Percentiles rank a stretch among this genome's conserved stretches.
phyloP scores from a whole-genome alignment of 306 rosid genomes.

The Cucurbita moschata region DNA sequence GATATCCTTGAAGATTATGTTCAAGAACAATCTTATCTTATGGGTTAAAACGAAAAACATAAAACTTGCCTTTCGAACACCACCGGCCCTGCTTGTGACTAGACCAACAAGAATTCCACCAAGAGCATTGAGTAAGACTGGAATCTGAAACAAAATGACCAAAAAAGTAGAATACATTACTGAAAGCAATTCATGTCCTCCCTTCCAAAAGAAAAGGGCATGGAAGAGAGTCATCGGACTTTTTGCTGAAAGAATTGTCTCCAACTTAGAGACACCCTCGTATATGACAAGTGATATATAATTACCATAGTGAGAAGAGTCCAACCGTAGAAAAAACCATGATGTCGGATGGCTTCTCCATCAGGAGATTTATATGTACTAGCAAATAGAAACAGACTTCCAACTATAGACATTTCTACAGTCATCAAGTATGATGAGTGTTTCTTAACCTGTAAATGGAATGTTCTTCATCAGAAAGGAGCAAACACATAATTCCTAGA shows the following conservation, averaged over 20 bases:
- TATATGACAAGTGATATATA: not conserved
- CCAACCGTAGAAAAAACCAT: constrained; percentile 82
- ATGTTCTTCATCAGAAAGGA: constrained; percentile 4
- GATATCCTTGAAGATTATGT: not conserved
- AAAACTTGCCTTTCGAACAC: constrained; percentile 81
- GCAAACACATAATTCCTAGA: not conserved
- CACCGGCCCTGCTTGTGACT: constrained; percentile 81
- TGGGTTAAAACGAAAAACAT: not conserved
- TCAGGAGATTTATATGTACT: constrained; percentile 85
- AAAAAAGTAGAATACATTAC: not conserved
- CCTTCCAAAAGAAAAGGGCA: not conserved
- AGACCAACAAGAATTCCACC: constrained; percentile 98
- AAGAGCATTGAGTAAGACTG: constrained; percentile 64
- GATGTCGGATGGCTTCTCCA: constrained; percentile 63
- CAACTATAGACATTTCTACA: constrained; percentile 87
- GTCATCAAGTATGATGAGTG: constrained; percentile 97
- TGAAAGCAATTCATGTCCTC: not conserved
- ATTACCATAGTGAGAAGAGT: constrained; percentile 70
- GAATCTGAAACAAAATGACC: constrained; percentile 45
- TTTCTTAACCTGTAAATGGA: constrained; percentile 67
- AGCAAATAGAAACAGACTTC: constrained; percentile 59
- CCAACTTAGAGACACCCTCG: not conserved
- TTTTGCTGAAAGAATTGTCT: not conserved
- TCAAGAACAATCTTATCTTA: not conserved
- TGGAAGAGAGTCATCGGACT: not conserved